Base-by-base conservation (phyloP, 768 basidiomycete genomes). In the Rhodotorula graminis region DNA sequence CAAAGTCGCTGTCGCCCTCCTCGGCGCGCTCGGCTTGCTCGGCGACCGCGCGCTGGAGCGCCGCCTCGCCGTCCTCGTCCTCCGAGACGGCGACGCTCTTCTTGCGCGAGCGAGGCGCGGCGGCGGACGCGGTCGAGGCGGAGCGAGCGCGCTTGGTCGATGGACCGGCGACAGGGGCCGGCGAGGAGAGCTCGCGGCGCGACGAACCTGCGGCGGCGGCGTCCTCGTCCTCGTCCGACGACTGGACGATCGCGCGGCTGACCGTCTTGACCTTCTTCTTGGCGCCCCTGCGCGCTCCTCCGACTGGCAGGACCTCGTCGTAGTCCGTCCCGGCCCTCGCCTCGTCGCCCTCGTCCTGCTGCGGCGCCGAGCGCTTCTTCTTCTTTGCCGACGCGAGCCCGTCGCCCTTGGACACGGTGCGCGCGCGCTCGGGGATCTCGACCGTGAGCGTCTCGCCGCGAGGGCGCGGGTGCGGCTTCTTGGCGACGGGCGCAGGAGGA, bases 11-110 rank as follows among this genome's bases (percentile, higher is more conserved):
- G n/a, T 44, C 42, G 21, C 29, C 42, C 15, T 61, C 60, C n/a
- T 61, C 42, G 4, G 8, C 42, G 40, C 44, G 60, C 42, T 46
- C n/a, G 1, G 18, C 2, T n/a, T 14, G 44, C n/a, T 7, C 18
- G n/a, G 3, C 4, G n/a, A 37, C n/a, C 1, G 12, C 44, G 15
- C 2, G 12, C 44, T 0, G 16, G 11, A 27, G 4, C 15, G 44
- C 44, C 37, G 10, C n/a, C 40, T 44, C 21, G 11, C 58, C 64
- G 10, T 52, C 69, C n/a, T 70, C 69, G 42, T 70, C 64, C 52
- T 70, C 69, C 50, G 64, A 65, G 7, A 53, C 19, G 18, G 58
- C 58, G n/a, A 57, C 58, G 40, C 47, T 42, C n/a, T 21, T 47
- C 15, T 19, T 2, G 33, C 44, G 56, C 9, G 44, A 21, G 44